Evolutionary conservation across 176 grass and related monocot species (phyloP).

Genomic region (Phragmites australis): DNA sequence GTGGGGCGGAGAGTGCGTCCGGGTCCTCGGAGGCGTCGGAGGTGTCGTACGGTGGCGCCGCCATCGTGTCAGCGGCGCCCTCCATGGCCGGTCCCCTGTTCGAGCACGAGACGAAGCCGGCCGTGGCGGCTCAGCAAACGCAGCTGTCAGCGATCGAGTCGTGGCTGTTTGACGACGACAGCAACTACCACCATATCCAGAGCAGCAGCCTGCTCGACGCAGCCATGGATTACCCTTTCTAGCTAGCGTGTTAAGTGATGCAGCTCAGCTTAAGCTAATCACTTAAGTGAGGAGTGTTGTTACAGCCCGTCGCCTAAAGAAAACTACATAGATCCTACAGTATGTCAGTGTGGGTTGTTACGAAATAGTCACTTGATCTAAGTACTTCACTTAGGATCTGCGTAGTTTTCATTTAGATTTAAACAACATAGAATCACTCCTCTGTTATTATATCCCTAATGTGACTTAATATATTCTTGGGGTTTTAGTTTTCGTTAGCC

Average conservation of each 20-base stretch:
- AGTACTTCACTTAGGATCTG: slow-evolving; percentile 44
- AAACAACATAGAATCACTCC: not conserved
- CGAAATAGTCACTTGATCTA: not conserved
- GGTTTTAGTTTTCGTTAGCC: not conserved
- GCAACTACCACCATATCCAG: slow-evolving; percentile 17
- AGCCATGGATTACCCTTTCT: slow-evolving; percentile 45
- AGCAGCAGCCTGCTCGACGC: slow-evolving; percentile 20
- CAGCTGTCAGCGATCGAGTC: slow-evolving; percentile 57
- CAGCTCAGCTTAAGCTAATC: slow-evolving; percentile 16
- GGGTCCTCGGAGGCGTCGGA: slow-evolving; percentile 43
- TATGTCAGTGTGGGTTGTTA: not conserved
- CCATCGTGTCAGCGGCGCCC: not conserved
- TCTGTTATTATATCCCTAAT: slow-evolving; percentile 6
- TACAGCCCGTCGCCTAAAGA: slow-evolving; percentile 19
- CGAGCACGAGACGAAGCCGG: slow-evolving; percentile 43
- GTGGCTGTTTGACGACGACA: slow-evolving; percentile 63
- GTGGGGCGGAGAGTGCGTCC: slow-evolving; percentile 43
- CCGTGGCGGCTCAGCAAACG: not conserved
- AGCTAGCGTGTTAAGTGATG: not conserved
- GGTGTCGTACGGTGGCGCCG: slow-evolving; percentile 27
- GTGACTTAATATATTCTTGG: slow-evolving; percentile 23
- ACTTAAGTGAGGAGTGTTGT: not conserved
- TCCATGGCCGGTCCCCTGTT: not conserved
- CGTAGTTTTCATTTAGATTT: slow-evolving; percentile 51
- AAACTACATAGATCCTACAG: slow-evolving; percentile 53